Evolutionary conservation across 768 basidiomycete genomes (phyloP).

Genomic region (Suillus placidus): DNA sequence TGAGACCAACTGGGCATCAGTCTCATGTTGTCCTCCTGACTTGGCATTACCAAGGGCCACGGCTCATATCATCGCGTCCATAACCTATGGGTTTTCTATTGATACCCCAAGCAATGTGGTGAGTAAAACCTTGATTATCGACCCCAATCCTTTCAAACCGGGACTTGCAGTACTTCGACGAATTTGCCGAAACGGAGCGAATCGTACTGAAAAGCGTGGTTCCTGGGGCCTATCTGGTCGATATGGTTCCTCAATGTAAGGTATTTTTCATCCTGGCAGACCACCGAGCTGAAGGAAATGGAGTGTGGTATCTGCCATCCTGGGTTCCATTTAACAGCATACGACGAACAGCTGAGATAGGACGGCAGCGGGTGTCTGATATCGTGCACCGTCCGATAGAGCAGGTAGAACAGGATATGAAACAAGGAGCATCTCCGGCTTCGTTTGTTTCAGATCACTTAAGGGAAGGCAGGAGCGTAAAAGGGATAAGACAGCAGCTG

Average conservation of each 20-base stretch:
- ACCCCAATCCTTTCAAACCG: not conserved
- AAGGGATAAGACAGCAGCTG: not conserved
- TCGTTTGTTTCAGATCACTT: conserved; percentile 12
- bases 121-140: not conserved
- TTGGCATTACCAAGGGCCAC: conserved; percentile 2
- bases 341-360: conserved; percentile 5
- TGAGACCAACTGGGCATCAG: not conserved
- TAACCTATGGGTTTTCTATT: conserved; percentile 14
- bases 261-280: too few relatives aligned
- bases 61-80: conserved; percentile 10
- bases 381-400: conserved; percentile 9
- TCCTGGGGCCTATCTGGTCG: conserved; percentile 14
- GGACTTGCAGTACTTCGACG: conserved; percentile 7
- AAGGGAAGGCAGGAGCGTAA: not conserved
- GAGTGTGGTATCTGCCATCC: conserved; percentile 25
- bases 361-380: conserved; percentile 3
- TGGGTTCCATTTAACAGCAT: conserved; percentile 23
- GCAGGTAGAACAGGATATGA: conserved; percentile 12
- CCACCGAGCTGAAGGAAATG: not conserved
- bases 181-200: conserved; percentile 12
- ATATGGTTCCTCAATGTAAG: conserved; percentile 13
- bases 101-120: conserved; percentile 9
- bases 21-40: not conserved
- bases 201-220: conserved; percentile 6
- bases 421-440: conserved; percentile 2